Conservation (phyloP, 192 early-diverging fungal genomes). For the Linnemannia zychae region DNA sequence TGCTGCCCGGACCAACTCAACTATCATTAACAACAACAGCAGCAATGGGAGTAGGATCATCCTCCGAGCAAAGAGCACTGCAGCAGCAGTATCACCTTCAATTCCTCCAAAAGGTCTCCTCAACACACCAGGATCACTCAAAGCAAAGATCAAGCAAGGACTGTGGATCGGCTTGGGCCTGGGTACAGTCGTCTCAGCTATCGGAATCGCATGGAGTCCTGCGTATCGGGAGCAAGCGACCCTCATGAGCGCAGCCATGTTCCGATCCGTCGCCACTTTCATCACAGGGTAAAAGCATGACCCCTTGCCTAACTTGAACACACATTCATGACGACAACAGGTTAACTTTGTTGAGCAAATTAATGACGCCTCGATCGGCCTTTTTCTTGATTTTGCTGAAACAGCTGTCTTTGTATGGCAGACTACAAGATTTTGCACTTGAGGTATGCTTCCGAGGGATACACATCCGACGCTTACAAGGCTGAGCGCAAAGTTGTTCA, state of each 20-base stretch:
- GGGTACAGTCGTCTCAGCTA: conserved; percentile 36
- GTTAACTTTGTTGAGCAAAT: not conserved
- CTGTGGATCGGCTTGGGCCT: conserved; percentile 44
- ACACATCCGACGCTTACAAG: conserved; percentile 61
- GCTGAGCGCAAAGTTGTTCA: conserved; percentile 62
- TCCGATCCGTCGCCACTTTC: conserved; percentile 50
- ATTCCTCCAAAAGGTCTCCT: conserved; percentile 15
- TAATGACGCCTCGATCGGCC: not conserved
- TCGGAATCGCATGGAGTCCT: conserved; percentile 55
- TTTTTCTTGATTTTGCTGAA: not conserved
- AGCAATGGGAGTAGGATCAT: not conserved
- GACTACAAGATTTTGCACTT: conserved; percentile 67
- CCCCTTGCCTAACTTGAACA: not conserved
- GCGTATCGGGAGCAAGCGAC: conserved; percentile 44
- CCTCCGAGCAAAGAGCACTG: conserved; percentile 9
- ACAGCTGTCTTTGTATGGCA: conserved; percentile 60
- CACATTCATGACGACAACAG: not conserved
- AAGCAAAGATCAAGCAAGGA: conserved; percentile 32
- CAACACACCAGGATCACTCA: conserved; percentile 36
- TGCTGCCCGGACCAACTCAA: not conserved
- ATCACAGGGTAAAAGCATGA: conserved; percentile 38
- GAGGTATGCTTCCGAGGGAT: conserved; percentile 55
- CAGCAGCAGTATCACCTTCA: not conserved
- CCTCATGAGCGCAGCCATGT: conserved; percentile 39
- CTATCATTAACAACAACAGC: not conserved